Conservation (phyloP, 2,329 filamentous ascomycete genomes). For the Lasiodiplodia citricola region DNA sequence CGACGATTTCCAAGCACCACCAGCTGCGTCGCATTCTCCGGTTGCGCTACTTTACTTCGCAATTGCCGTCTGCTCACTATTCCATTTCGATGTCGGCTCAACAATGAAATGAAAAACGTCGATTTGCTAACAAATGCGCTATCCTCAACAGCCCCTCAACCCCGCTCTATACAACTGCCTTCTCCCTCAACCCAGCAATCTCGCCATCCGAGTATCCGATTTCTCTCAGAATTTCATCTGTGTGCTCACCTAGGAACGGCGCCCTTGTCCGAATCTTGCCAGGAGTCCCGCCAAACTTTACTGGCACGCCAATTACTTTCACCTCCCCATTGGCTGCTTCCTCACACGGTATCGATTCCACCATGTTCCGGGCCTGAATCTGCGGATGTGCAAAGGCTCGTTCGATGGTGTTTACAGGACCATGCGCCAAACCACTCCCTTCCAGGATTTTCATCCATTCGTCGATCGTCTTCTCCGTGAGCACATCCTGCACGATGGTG, state of each 20-base stretch:
- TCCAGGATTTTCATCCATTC: slow-evolving; percentile 51
- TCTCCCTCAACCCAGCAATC: not conserved
- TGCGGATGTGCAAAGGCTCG: slow-evolving; percentile 53
- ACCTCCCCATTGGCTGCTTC: slow-evolving; percentile 11
- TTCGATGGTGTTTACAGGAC: slow-evolving; percentile 54
- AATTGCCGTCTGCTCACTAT: not conserved
- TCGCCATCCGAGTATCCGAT: not conserved
- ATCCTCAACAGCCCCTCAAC: not conserved
- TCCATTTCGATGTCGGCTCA: not conserved
- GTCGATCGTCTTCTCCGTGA: slow-evolving; percentile 44
- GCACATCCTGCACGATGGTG: slow-evolving; percentile 41
- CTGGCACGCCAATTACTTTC: slow-evolving; percentile 30
- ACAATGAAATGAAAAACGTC: not conserved
- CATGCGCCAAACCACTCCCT: slow-evolving; percentile 53
- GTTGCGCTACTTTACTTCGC: not conserved
- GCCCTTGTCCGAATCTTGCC: slow-evolving; percentile 33
- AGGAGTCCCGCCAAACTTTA: slow-evolving; percentile 43
- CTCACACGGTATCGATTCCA: slow-evolving; percentile 35
- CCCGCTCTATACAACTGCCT: slow-evolving; percentile 4
- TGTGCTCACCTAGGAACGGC: slow-evolving; percentile 40
- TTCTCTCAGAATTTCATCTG: slow-evolving; percentile 31
- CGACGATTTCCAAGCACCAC: slow-evolving; percentile 22
- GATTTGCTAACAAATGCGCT: too few relatives aligned
- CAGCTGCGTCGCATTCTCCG: not conserved
- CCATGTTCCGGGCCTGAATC: slow-evolving; percentile 47